phyloP scores from a whole-genome alignment of 1,139 yeast genomes.

The Kodamaea ohmeri region DNA sequence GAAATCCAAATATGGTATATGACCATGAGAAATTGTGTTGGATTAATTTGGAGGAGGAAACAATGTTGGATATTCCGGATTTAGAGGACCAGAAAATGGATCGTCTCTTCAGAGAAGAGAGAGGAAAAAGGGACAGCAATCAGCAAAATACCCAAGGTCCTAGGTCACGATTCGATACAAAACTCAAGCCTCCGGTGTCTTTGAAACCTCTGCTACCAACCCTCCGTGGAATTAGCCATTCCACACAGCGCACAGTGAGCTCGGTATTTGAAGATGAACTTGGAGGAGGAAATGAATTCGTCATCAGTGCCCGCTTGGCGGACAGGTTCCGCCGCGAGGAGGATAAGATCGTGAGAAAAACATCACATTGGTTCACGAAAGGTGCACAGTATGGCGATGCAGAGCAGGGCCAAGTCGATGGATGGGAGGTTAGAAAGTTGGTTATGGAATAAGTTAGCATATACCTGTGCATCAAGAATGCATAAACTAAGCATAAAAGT shows the following conservation, averaged over 20 bases:
- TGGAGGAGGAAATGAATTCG: constrained; percentile 34
- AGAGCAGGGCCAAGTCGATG: constrained; percentile 10
- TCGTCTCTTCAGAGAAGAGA: background rate
- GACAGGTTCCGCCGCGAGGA: constrained; percentile 51
- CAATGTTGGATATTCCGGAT: constrained; percentile 55
- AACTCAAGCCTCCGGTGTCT: constrained; percentile 5
- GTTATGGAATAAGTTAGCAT: constrained; percentile 41
- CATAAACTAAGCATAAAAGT: too few species aligned
- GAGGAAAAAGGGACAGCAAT: background rate
- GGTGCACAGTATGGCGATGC: constrained; percentile 27
- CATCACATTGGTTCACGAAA: constrained; percentile 51
- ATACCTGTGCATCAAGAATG: too few species aligned
- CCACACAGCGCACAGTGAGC: constrained; percentile 39
- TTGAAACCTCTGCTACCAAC: constrained; percentile 9
- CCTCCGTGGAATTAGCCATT: constrained; percentile 22
- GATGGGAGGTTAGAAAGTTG: constrained; percentile 56
- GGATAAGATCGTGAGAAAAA: constrained; percentile 45
- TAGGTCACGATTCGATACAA: too few species aligned
- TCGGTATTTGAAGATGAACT: constrained; percentile 18
- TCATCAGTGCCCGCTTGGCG: constrained; percentile 36
- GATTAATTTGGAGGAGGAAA: constrained; percentile 36
- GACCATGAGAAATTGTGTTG: constrained; percentile 59
- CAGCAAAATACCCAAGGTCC: too few species aligned
- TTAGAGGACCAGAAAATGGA: constrained; percentile 15
- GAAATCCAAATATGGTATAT: constrained; percentile 51